Conservation (phyloP, 345 rosid genomes). For the Litchi chinensis region DNA sequence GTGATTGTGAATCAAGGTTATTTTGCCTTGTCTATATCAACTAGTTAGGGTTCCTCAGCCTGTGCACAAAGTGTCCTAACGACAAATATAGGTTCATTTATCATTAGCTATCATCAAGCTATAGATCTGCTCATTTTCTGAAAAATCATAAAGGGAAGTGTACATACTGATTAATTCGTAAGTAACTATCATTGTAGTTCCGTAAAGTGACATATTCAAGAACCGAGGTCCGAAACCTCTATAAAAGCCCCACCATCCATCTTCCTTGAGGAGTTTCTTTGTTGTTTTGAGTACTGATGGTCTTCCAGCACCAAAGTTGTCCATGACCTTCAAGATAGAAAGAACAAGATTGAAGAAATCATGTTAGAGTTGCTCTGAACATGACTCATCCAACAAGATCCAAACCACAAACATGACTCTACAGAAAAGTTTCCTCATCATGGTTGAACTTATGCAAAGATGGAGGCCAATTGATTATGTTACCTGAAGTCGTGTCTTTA, state of each 20-base stretch:
- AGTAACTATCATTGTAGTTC: conserved; percentile 71
- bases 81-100: neutral
- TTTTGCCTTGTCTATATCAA: neutral
- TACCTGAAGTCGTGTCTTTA: conserved; percentile 74
- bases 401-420: neutral
- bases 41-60: neutral
- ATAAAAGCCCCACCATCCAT: conserved; percentile 66
- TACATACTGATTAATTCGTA: conserved; percentile 65
- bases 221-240: conserved; percentile 69
- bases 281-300: conserved; percentile 60
- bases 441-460: neutral
- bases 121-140: neutral
- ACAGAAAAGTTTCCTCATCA: neutral
- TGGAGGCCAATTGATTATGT: neutral
- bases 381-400: neutral
- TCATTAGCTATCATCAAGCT: neutral
- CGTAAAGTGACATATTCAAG: conserved; percentile 62
- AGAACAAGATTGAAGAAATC: neutral
- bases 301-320: conserved; percentile 56
- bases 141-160: neutral
- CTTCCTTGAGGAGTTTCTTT: conserved; percentile 51
- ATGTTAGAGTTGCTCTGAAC: neutral
- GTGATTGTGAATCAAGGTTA: neutral
- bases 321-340: conserved; percentile 48
- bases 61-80: neutral